Evolutionary conservation across 169 alveolate genomes (phyloP), one percentile per base, ranked within the genome.

Genomic region (Plasmodium gaboni): DNA sequence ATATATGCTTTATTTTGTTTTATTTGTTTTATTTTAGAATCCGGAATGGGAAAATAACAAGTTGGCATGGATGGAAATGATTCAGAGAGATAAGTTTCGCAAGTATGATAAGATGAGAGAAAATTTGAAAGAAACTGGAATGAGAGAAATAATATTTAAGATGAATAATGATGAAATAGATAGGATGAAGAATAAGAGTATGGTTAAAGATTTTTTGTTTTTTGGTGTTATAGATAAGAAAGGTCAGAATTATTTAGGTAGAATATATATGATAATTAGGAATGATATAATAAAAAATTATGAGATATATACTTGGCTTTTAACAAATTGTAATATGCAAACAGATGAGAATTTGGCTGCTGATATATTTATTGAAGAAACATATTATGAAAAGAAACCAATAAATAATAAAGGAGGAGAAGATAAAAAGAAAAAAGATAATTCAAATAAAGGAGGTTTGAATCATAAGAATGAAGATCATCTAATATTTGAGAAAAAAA

Each of bases 231-330:
- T 13, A 55, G 92, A 92, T 22, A 90, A 60, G 13, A 91, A 78
- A 26, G 95, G 95, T n/a, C 95, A 90, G 74, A 93, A 93, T 72
- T 42, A 64, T 60, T 63, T 93, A 61, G 95, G 95, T 26, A 51
- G 95, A 69, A 93, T 93, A 13, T 87, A 91, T 59, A 90, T 90
- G 90, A 87, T 65, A 44, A 93, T 93, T 28, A 17, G 95, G 53
- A 73, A 73, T 57, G 95, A 93, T 64, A 48, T 93, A 13, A 28
- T 73, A 42, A 70, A 70, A 15, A 86, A 86, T 64, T 5, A 50
- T n/a, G 92, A 86, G 24, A 86, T 86, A 1, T 86, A 70, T 73
- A 19, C 73, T 0, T 86, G 92, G 92, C 65, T 71, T 12, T 70
- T 86, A 59, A 64, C 71, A n/a, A 86, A 71, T 51, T 69, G 92